These are phyloP conservation scores for Glycine soja DNA, from an alignment of 306 rosid species.

Conservation along the genomic window DNA sequence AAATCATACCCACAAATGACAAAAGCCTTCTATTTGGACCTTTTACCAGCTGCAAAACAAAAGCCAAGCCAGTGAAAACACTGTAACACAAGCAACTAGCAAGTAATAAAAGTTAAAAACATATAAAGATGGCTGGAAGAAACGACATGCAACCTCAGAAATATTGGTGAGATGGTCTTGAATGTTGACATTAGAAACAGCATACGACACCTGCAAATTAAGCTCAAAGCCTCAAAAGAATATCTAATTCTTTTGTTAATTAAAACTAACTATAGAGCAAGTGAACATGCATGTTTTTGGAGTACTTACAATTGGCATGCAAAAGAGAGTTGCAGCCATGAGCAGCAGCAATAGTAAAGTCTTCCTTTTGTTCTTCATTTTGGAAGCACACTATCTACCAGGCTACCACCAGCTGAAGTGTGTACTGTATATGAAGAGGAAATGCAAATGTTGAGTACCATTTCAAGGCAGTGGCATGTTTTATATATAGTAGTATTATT, in stretches of 20 bases:
- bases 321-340: slow-evolving; percentile 37
- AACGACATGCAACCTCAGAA: slow-evolving; percentile 48
- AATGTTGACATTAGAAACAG: slow-evolving; percentile 45
- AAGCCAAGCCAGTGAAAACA: neutral
- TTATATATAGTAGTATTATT: slow-evolving; percentile 7
- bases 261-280: too few species aligned
- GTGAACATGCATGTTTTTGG: neutral
- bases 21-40: slow-evolving; percentile 55
- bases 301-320: slow-evolving; percentile 48
- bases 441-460: neutral
- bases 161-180: slow-evolving; percentile 30
- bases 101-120: neutral
- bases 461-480: neutral
- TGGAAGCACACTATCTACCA: slow-evolving; percentile 3
- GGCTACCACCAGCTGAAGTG: neutral
- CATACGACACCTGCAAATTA: slow-evolving; percentile 43
- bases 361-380: slow-evolving; percentile 37
- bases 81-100: neutral
- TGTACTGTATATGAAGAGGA: neutral
- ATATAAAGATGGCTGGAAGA: neutral
- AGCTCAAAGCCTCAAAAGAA: neutral
- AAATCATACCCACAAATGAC: slow-evolving; percentile 50
- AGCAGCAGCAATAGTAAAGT: slow-evolving; percentile 42
- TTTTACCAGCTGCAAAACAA: slow-evolving; percentile 49
- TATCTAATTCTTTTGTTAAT: too few species aligned